Evolutionary conservation across 23 red algal genomes (phyloP), one percentile per base, ranked within the genome.

Genomic region (Agarophyton chilense): DNA sequence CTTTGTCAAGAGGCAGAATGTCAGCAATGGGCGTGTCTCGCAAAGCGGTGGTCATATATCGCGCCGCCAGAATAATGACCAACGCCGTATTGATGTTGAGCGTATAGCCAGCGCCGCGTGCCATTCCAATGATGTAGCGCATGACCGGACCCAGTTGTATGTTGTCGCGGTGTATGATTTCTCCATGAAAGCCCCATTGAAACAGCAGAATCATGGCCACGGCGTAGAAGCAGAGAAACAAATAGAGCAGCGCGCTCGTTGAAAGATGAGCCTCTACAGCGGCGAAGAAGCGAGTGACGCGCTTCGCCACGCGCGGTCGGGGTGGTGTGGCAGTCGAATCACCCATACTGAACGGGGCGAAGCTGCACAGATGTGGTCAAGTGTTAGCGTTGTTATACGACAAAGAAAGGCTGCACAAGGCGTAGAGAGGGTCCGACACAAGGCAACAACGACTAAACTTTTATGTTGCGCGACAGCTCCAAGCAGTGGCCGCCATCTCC

Each of bases 1-100:
- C 92, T 39, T 72, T 73, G 44, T 94, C 92, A 25, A 94, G 82
- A 53, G 74, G 80, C 24, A 94, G 56, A 33, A 94, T 40, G 56
- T 72, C 39, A 14, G 38, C 74, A 14, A 88, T 34, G 21, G 72
- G 82, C 24, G 81, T 77, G 56, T 66, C 49, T 11, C 75, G 82
- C 35, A 94, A 10, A 0, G 32, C 29, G 5, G 92, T 94, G 57
- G 81, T 24, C 0, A 78, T 21, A 14, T 43, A 49, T 3, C 83
- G 72, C 12, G 72, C 68, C n/a, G 83, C 82, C 33, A 88, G 71
- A 10, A 94, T 57, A 14, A 94, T 10, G 16, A 94, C 76, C 18
- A 94, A 55, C 17, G 81, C 67, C n/a, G 73, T 73, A 75, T 94
- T 94, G 54, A 94, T 28, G 75, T 94, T 94, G 61, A 94, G 92